Conservation (phyloP, 176 grass and related monocot species). For the Poa annua region DNA sequence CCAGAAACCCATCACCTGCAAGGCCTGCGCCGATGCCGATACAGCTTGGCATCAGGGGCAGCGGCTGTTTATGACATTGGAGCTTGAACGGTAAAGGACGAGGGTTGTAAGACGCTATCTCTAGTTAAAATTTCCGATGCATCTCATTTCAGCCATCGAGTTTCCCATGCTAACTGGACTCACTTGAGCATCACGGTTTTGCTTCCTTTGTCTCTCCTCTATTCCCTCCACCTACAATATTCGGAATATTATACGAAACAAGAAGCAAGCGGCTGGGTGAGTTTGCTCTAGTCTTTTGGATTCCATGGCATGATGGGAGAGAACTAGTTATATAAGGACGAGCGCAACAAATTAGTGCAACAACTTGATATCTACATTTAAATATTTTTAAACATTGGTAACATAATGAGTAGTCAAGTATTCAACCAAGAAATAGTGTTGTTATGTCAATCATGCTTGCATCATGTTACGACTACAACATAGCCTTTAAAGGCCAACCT, state of each 20-base stretch:
- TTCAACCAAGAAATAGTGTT: too few species aligned
- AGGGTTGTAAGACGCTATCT: not conserved
- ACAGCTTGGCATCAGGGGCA: not conserved
- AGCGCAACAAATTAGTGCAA: not conserved
- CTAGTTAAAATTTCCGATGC: not conserved
- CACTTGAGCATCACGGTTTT: not conserved
- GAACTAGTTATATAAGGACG: not conserved
- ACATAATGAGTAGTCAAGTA: too few species aligned
- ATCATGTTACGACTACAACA: too few species aligned
- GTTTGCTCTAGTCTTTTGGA: not conserved
- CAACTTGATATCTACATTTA: not conserved
- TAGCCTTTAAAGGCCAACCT: too few species aligned
- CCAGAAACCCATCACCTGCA: too few species aligned
- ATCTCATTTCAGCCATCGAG: not conserved
- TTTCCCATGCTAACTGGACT: not conserved
- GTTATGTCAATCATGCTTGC: too few species aligned
- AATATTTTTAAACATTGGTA: too few species aligned
- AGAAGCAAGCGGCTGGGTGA: not conserved
- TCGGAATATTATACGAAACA: not conserved
- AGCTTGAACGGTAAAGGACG: accelerated
- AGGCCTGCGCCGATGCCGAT: not conserved
- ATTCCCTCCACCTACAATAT: not conserved
- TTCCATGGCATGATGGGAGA: not conserved
- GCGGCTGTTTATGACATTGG: not conserved
- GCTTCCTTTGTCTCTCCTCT: not conserved